phyloP scores from a whole-genome alignment of 345 rosid species.

The Populus davidiana region DNA sequence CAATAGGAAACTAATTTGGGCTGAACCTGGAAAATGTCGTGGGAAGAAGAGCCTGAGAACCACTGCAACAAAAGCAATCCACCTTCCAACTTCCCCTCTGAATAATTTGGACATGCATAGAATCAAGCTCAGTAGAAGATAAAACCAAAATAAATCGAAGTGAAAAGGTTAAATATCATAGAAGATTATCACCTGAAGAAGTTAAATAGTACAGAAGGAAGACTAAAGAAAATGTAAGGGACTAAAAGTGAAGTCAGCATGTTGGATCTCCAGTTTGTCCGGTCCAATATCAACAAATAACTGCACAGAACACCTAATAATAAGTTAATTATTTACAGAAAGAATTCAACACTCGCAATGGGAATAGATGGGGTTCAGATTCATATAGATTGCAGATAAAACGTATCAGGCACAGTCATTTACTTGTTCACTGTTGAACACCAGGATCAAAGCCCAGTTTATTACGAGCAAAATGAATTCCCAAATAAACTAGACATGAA shows the following conservation, averaged over 20 bases:
- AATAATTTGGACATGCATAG: neutral
- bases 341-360: too few relatives aligned
- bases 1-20: slow-evolving; percentile 1
- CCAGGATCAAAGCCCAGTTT: too few relatives aligned
- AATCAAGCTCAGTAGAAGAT: neutral
- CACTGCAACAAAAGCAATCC: slow-evolving; percentile 77
- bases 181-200: slow-evolving; percentile 57
- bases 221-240: slow-evolving; percentile 86
- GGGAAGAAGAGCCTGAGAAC: slow-evolving; percentile 77
- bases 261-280: slow-evolving; percentile 93
- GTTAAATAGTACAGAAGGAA: slow-evolving; percentile 62
- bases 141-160: neutral
- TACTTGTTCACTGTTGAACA: too few relatives aligned
- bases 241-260: slow-evolving; percentile 81
- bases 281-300: slow-evolving; percentile 80
- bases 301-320: slow-evolving; percentile 35
- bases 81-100: slow-evolving; percentile 86
- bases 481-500: too few relatives aligned
- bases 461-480: too few relatives aligned
- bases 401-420: too few relatives aligned
- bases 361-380: too few relatives aligned
- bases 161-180: neutral
- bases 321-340: neutral
- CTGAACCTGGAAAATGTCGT: slow-evolving; percentile 67
- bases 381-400: too few relatives aligned